Evolutionary conservation across 2,329 filamentous ascomycete species (phyloP), one percentile per base, ranked within the genome.

Genomic region (Pseudophaeomoniella oleicola): DNA sequence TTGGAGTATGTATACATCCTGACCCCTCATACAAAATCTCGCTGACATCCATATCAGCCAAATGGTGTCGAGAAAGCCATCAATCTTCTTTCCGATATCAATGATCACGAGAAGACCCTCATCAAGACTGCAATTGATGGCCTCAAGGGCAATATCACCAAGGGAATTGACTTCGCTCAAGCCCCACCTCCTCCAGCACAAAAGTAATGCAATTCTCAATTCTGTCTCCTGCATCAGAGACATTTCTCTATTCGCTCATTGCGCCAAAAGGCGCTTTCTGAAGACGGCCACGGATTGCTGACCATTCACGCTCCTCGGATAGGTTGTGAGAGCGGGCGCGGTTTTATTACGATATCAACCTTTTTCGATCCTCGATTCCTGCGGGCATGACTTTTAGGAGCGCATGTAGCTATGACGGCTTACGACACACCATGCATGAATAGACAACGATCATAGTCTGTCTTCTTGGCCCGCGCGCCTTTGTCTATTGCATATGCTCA

Each of bases 111-210:
- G 75, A 82, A 93, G 78, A 75, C 72, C 53, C 76, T 96, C 46
- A 72, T 96, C 51, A 69, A 81, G 52, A 78, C 75, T 54, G 75
- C 72, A 58, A 71, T 82, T 57, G 68, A 74, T 50, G 88, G 81
- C 48, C 75, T 96, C 44, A 81, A 86, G 71, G 79, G 75, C 66
- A 96, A 96, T 69, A 94, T 98, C 59, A 66, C 75, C 55, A 94
- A 96, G 77, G 90, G 90, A 57, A 69, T 94, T 56, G 75, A 78
- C 57, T 98, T 96, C 59, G 79, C 79, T 62, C 72, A 82, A 69
- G 87, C 80, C 72, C 76, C 83, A 59, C 81, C 85, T 29, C 42
- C 37, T 22, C 12, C 27, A 27, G 22, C 22, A 57, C 76, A 85
- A 75, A 87, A 87, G 82, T 87, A 76, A 83, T 69, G 62, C 49